phyloP scores from a whole-genome alignment of 2,329 filamentous ascomycete genomes.

The Fusarium praegraminearum region DNA sequence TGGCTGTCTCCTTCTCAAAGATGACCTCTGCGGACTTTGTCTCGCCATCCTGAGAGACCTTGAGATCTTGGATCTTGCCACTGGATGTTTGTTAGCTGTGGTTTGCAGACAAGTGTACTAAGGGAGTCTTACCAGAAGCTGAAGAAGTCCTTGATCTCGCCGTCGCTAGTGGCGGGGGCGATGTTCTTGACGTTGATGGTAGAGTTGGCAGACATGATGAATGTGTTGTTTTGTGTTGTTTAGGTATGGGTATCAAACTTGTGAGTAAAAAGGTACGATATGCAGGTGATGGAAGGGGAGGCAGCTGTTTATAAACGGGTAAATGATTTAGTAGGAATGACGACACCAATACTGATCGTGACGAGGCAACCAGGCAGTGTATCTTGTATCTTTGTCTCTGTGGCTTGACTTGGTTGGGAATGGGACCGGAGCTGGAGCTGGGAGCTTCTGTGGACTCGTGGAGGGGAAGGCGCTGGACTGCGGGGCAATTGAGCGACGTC shows the following conservation, averaged over 20 bases:
- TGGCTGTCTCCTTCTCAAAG: conserved; percentile 96
- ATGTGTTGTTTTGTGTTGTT: conserved; percentile 17
- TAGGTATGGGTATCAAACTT: conserved; percentile 36
- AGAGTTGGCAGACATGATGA: conserved; percentile 66
- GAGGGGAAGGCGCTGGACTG: conserved; percentile 22
- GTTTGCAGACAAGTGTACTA: background rate
- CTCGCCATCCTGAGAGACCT: conserved; percentile 76
- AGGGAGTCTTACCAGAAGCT: conserved; percentile 80
- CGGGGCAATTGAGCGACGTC: conserved; percentile 49
- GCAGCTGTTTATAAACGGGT: conserved; percentile 33
- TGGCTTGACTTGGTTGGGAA: background rate
- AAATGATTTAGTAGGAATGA: conserved; percentile 32
- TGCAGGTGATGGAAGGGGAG: conserved; percentile 1
- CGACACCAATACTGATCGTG: conserved; percentile 39
- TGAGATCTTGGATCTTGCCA: conserved; percentile 90
- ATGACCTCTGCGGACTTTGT: conserved; percentile 89
- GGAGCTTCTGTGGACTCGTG: conserved; percentile 4
- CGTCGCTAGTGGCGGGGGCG: conserved; percentile 81
- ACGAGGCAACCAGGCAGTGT: conserved; percentile 38
- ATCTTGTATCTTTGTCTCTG: background rate
- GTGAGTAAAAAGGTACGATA: background rate
- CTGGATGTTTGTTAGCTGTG: conserved; percentile 58
- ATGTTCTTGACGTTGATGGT: conserved; percentile 94
- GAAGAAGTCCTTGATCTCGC: conserved; percentile 97
- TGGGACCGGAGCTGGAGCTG: background rate